Evolutionary conservation across 805 yeast species (phyloP), one percentile per base, ranked within the genome.

Genomic region (Candida pseudoglaebosa): DNA sequence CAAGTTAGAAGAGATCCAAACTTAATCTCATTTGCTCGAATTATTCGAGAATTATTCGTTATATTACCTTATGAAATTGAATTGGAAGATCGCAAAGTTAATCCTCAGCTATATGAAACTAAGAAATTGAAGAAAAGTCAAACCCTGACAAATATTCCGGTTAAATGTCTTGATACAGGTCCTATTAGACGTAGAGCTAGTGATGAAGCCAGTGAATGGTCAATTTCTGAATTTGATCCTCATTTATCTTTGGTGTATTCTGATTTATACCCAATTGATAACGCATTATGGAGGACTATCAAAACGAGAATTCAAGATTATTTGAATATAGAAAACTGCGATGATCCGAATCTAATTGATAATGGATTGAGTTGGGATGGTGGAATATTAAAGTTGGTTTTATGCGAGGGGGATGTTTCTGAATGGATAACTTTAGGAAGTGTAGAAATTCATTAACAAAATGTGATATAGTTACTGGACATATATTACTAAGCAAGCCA

Each of bases 241-340:
- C 95, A 85, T 54, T 63, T 85, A 13, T 81, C 89, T 5, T 59
- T 85, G 39, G 79, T 79, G 4, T 85, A 85, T 56, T 78, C 88
- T 7, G 73, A 78, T 42, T 55, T 74, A 19, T 71, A 76, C 47
- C 87, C 86, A 7, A 73, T 86, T 10, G 81, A 81, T 45, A 80
- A 72, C 50, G 89, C 90, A 1, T 63, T 77, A 41, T 69, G 78
- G 57, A 68, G 78, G 35, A 78, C 84, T 2, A 74, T 84, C 21
- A 76, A 75, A 42, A 79, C 81, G 9, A 61, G 91, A 46, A 71
- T 84, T 4, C 77, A 73, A 49, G 91, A 84, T 54, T 73, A 77
- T 28, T 66, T 84, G 48, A 80, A 79, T 31, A 60, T 74, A 16
- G 70, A 65, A 13, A 57, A 62, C 26, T 60, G 69, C 37, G 71